phyloP scores from a whole-genome alignment of 805 yeast species.

The Suhomyces emberorum region DNA sequence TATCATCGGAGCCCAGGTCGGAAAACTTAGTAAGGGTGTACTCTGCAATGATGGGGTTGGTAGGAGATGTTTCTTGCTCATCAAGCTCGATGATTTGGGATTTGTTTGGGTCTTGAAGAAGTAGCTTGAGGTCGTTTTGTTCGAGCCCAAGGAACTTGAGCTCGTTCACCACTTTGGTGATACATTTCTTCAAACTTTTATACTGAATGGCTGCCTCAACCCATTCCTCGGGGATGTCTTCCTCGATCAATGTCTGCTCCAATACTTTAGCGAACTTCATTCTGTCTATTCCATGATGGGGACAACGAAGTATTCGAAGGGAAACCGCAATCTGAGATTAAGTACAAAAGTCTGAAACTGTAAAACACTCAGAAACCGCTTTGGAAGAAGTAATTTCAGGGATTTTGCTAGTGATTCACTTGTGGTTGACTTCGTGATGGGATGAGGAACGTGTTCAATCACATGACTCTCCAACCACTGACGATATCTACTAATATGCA shows the following conservation, averaged over 20 bases:
- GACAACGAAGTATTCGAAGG: too few relatives aligned
- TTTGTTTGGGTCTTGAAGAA: conserved; percentile 28
- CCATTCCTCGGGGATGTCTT: conserved; percentile 68
- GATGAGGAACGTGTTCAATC: too few relatives aligned
- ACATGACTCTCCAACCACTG: too few relatives aligned
- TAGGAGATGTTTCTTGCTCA: conserved; percentile 30
- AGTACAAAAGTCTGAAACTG: too few relatives aligned
- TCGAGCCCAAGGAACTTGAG: conserved; percentile 56
- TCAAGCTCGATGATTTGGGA: conserved; percentile 29
- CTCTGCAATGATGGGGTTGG: conserved; percentile 41
- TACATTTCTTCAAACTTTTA: conserved; percentile 65
- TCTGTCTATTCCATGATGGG: not conserved
- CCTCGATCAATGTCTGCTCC: conserved; percentile 59
- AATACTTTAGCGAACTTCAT: conserved; percentile 79
- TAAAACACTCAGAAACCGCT: too few relatives aligned
- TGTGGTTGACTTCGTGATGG: too few relatives aligned
- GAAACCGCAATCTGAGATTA: too few relatives aligned
- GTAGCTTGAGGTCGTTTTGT: conserved; percentile 39
- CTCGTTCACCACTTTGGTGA: conserved; percentile 62
- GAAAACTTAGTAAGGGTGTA: conserved; percentile 34
- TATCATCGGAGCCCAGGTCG: conserved; percentile 14
- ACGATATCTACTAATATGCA: too few relatives aligned
- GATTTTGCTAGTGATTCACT: too few relatives aligned
- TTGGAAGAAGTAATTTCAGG: too few relatives aligned
- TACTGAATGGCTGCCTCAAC: conserved; percentile 65